Conservation (phyloP, 1,284 basidiomycete species). For the Schizophyllum commune region DNA sequence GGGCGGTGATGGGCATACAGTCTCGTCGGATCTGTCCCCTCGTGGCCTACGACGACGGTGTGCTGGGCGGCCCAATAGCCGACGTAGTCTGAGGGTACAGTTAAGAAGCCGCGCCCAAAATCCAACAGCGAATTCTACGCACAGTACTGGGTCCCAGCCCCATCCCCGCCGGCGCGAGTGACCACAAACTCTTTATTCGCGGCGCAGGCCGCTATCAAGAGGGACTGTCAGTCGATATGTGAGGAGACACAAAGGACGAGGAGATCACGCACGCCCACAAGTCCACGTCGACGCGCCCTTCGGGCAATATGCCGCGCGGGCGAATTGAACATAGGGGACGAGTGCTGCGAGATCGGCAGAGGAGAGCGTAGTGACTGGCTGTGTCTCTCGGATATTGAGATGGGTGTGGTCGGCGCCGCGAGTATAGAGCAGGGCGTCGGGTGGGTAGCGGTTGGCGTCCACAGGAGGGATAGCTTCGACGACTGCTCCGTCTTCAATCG, state of each 20-base stretch:
- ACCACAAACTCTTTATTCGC: constrained; percentile 28
- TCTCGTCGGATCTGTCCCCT: constrained; percentile 44
- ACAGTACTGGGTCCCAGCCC: constrained; percentile 30
- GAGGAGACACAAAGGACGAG: not conserved
- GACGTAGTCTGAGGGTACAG: constrained; percentile 33
- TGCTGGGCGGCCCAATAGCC: constrained; percentile 38
- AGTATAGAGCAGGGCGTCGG: too few species aligned
- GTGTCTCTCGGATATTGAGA: not conserved
- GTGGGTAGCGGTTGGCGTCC: too few species aligned
- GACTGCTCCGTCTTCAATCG: too few species aligned
- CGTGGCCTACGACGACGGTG: constrained; percentile 41
- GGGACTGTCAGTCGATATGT: not conserved
- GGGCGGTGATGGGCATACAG: constrained; percentile 23
- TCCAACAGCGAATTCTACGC: too few species aligned
- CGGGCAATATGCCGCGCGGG: constrained; percentile 36
- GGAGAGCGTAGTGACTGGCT: not conserved
- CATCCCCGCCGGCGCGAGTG: constrained; percentile 30
- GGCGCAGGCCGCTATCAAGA: constrained; percentile 19
- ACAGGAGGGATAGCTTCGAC: too few species aligned
- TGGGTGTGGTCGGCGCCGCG: too few species aligned
- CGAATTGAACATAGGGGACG: not conserved
- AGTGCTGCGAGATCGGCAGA: not conserved
- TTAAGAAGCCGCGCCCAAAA: too few species aligned
- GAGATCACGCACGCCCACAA: constrained; percentile 42
- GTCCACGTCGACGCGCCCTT: constrained; percentile 39